These are phyloP conservation scores for Cercospora nicotianae DNA, from an alignment of 2,329 filamentous ascomycete genomes.

Conservation along the genomic window DNA sequence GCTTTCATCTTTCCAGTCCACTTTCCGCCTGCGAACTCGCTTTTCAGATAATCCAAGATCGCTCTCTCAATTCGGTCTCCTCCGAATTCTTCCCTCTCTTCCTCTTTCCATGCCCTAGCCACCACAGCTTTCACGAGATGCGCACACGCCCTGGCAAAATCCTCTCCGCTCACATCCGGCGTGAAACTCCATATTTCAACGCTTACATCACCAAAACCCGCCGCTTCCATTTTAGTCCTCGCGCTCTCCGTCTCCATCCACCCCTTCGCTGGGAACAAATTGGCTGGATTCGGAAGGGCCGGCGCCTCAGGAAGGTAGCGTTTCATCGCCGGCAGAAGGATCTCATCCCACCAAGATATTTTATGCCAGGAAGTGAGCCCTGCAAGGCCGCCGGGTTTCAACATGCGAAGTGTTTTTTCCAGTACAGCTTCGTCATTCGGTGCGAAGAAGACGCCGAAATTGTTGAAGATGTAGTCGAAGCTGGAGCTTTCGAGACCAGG, in stretches of 20 bases:
- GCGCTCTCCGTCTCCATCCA: not conserved
- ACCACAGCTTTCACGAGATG: constrained; percentile 5
- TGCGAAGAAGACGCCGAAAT: constrained; percentile 5
- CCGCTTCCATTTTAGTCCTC: not conserved
- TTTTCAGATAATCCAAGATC: not conserved
- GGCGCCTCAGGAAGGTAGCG: not conserved
- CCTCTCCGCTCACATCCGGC: not conserved
- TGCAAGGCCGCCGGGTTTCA: not conserved
- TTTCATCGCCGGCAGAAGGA: not conserved
- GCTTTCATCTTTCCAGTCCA: constrained; percentile 4
- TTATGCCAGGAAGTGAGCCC: not conserved
- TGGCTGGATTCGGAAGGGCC: not conserved
- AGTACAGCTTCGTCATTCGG: not conserved
- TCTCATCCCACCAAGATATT: constrained; percentile 6
- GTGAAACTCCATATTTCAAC: constrained; percentile 1
- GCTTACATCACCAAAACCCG: not conserved
- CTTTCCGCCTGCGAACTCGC: not conserved
- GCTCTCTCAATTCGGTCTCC: not conserved
- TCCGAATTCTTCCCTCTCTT: not conserved
- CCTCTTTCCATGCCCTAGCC: not conserved
- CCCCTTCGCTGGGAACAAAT: not conserved
- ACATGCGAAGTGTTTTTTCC: not conserved
- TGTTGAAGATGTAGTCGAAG: constrained; percentile 10
- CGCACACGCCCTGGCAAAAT: not conserved
- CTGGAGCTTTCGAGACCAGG: not conserved